Conservation (phyloP, 192 early-diverging fungal species). For the Backusella sp. region DNA sequence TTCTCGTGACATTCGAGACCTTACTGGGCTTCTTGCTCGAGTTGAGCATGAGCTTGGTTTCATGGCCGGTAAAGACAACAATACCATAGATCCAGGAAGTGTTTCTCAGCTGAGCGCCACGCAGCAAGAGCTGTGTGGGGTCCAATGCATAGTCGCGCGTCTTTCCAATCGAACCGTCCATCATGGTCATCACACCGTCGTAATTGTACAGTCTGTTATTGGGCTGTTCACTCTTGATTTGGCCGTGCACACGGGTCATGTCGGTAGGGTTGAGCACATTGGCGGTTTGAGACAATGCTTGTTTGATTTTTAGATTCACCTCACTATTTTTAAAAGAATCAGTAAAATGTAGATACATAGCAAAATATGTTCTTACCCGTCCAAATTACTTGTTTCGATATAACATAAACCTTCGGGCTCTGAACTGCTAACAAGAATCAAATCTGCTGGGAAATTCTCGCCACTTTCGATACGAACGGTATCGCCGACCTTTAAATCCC, state of each 20-base stretch:
- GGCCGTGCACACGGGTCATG: constrained; percentile 57
- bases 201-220: constrained; percentile 97
- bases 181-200: constrained; percentile 68
- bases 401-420: constrained; percentile 97
- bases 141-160: constrained; percentile 82
- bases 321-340: constrained; percentile 59
- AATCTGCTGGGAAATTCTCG: constrained; percentile 90
- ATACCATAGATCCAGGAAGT: constrained; percentile 92
- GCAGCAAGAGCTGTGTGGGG: constrained; percentile 87
- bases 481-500: constrained; percentile 85
- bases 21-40: constrained; percentile 91
- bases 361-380: constrained; percentile 61
- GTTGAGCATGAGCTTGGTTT: constrained; percentile 97
- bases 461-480: constrained; percentile 88
- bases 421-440: constrained; percentile 84
- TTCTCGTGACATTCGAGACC: constrained; percentile 82
- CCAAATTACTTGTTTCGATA: constrained; percentile 97
- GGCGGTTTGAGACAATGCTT: constrained; percentile 84
- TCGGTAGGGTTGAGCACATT: constrained; percentile 68
- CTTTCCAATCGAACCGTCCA: constrained; percentile 41
- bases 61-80: constrained; percentile 96
- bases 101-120: constrained; percentile 92
- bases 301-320: constrained; percentile 97
- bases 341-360: background rate
- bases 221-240: constrained; percentile 91